These are phyloP conservation scores for Phytophthora foliorum DNA, from an alignment of 352 stramenopile species.

Conservation along the genomic window DNA sequence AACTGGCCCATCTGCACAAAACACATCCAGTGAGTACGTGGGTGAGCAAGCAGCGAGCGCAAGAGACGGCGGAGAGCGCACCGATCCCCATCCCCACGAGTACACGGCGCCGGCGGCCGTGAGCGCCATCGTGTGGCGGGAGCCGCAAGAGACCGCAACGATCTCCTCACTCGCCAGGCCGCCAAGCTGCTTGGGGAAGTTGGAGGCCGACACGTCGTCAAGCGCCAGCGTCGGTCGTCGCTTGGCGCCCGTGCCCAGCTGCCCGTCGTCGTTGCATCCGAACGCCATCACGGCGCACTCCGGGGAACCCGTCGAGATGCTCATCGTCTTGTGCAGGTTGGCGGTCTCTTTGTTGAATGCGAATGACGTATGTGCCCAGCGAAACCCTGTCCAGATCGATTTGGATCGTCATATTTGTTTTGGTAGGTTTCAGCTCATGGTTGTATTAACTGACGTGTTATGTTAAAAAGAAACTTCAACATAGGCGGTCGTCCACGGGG, in stretches of 20 bases:
- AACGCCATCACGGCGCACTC: constrained; percentile 72
- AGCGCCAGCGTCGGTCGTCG: constrained; percentile 61
- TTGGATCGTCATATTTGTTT: background rate
- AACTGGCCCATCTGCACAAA: constrained; percentile 79
- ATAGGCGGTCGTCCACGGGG: constrained; percentile 15
- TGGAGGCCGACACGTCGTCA: constrained; percentile 80
- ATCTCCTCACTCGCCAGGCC: constrained; percentile 61
- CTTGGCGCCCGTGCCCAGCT: constrained; percentile 78
- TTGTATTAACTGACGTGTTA: background rate
- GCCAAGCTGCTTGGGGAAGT: constrained; percentile 74
- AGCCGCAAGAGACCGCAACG: constrained; percentile 80
- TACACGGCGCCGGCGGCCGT: constrained; percentile 69
- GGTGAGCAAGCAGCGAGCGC: background rate
- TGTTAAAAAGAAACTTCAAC: constrained; percentile 16
- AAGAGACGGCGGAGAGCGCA: constrained; percentile 20
- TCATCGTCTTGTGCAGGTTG: constrained; percentile 8
- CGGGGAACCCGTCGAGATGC: constrained; percentile 24
- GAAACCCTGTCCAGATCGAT: background rate
- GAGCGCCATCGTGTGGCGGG: constrained; percentile 85
- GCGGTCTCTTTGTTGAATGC: constrained; percentile 7
- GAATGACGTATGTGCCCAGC: constrained; percentile 16
- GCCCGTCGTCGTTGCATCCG: constrained; percentile 87
- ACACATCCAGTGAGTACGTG: constrained; percentile 14
- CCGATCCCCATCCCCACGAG: constrained; percentile 84
- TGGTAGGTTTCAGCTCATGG: background rate